Evolutionary conservation across 768 basidiomycete genomes (phyloP), one percentile per base, ranked within the genome.

Genomic region (Exsudoporus frostii): DNA sequence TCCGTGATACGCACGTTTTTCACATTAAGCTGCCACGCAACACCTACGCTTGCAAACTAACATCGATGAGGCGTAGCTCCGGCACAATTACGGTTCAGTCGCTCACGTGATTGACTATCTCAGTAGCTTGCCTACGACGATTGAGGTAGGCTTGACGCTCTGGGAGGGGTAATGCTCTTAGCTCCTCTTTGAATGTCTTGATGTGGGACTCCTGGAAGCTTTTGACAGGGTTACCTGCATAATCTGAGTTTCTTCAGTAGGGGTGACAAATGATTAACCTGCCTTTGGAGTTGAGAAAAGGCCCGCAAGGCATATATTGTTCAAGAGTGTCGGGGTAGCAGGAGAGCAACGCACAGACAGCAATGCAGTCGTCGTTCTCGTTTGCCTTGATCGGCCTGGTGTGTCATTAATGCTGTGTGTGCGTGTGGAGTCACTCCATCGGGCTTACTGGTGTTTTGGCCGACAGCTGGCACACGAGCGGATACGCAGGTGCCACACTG

Each of bases 401-500:
- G 25, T 8, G 27, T 3, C 24, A 10, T 50, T 40, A 48, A 6
- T n/a, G 32, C 25, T 9, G 13, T 22, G 36, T 11, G 39, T 22
- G 29, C 29, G 24, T 30, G 45, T 27, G 6, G 32, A 43, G 30
- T 27, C 20, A 48, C n/a, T 15, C 36, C n/a, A 41, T 20, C 24
- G 44, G 17, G n/a, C 61, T 54, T 53, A 66, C 68, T 57, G 59
- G 50, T 60, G 53, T 49, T 62, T 69, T 29, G 51, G 41, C 14
- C 64, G 61, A 44, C 70, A 70, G 22, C 50, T 24, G 4, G 54
- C 59, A 50, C 69, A 72, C 17, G 65, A 70, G 24, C 71, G 68
- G 52, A 68, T 56, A 24, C 70, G 67, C 54, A 71, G 54, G 40
- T 70, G 65, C 69, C 69, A 71, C 25, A 70, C 53, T 15, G 54